A percentile compares a stretch with the other conserved stretches of the same genome.
phyloP scores from a whole-genome alignment of 1,284 basidiomycete species.

The Afroboletus lepidellus region DNA sequence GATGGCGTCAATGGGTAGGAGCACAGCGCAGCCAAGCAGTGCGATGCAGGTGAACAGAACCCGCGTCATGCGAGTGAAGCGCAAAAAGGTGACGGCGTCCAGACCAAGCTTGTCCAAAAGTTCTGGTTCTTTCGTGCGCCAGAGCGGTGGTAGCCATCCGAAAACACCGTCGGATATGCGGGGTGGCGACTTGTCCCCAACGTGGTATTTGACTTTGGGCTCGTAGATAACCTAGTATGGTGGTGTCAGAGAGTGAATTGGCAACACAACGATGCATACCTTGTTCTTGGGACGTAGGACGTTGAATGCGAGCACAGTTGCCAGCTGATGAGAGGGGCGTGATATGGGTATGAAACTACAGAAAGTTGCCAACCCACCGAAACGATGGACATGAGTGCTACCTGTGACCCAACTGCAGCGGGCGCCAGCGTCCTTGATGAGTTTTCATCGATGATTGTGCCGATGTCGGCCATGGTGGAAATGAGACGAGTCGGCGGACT shows the following conservation, averaged over 20 bases:
- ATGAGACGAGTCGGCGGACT: constrained; percentile 19
- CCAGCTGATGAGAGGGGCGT: constrained; percentile 40
- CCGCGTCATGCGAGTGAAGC: constrained; percentile 87
- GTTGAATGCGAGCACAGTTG: constrained; percentile 70
- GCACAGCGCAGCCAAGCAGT: constrained; percentile 65
- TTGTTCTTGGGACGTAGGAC: constrained; percentile 79
- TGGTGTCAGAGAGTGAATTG: neutral
- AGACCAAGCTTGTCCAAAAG: constrained; percentile 89
- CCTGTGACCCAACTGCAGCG: constrained; percentile 80
- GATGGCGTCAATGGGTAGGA: constrained; percentile 77
- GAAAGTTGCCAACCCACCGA: constrained; percentile 49
- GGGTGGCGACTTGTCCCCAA: constrained; percentile 78
- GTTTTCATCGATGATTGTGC: constrained; percentile 44
- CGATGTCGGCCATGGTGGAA: constrained; percentile 41
- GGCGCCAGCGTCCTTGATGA: constrained; percentile 65
- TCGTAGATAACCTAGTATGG: constrained; percentile 75
- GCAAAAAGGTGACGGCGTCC: constrained; percentile 91
- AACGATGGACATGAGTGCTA: constrained; percentile 67
- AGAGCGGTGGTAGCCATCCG: constrained; percentile 87
- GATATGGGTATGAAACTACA: neutral
- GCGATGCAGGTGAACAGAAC: constrained; percentile 74
- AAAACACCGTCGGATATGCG: constrained; percentile 79
- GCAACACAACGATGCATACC: constrained; percentile 35
- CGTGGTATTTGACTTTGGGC: constrained; percentile 85
- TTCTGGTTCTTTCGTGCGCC: constrained; percentile 83